These are phyloP conservation scores for Thyridium curvatum DNA, from an alignment of 2,329 filamentous ascomycete genomes.

Conservation along the genomic window DNA sequence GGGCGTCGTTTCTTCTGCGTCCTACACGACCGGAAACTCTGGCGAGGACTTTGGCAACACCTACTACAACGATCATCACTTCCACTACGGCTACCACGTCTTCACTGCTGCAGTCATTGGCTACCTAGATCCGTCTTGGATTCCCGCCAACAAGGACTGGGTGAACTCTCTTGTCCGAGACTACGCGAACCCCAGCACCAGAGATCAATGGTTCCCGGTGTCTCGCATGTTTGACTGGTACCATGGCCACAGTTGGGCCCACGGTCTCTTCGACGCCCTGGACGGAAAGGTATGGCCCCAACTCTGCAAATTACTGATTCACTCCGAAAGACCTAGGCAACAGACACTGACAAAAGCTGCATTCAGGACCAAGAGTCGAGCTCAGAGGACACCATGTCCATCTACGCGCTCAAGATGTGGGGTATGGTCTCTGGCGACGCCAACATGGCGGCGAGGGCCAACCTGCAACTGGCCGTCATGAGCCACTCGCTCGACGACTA, in stretches of 20 bases:
- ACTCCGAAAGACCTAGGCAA: too few species aligned
- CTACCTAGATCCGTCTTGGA: slow-evolving; percentile 70
- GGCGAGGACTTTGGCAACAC: slow-evolving; percentile 86
- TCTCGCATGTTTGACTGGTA: slow-evolving; percentile 89
- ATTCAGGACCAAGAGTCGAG: slow-evolving; percentile 74
- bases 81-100: slow-evolving; percentile 85
- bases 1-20: slow-evolving; percentile 70
- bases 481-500: slow-evolving; percentile 69
- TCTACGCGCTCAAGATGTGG: slow-evolving; percentile 93
- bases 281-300: slow-evolving; percentile 69
- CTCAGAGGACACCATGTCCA: slow-evolving; percentile 83
- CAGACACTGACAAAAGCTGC: background rate
- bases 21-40: slow-evolving; percentile 62
- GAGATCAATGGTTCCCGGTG: slow-evolving; percentile 73
- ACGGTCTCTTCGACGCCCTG: slow-evolving; percentile 61
- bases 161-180: slow-evolving; percentile 83
- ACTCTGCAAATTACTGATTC: too few species aligned
- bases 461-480: slow-evolving; percentile 77
- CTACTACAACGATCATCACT: slow-evolving; percentile 72
- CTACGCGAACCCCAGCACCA: slow-evolving; percentile 64
- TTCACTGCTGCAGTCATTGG: slow-evolving; percentile 80
- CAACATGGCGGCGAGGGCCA: slow-evolving; percentile 70
- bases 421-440: slow-evolving; percentile 68
- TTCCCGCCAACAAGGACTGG: slow-evolving; percentile 66
- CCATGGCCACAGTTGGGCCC: slow-evolving; percentile 91